Evolutionary conservation across 805 yeast genomes (phyloP), one percentile per base, ranked within the genome.

Genomic region (Kazachstania bromeliacearum): DNA sequence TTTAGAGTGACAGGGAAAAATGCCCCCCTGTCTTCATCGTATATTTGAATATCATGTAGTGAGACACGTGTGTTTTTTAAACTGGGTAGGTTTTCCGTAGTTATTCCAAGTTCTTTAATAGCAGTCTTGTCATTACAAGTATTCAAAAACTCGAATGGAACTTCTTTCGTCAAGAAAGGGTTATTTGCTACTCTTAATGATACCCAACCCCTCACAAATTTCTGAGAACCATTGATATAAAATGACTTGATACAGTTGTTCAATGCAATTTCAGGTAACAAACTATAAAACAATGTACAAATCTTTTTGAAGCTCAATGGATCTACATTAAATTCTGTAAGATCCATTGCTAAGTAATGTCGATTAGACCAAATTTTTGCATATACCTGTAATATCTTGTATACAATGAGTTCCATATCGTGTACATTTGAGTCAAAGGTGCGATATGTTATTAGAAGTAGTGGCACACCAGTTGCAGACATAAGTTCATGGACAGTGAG

Each of bases 291-390:
- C 3, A 71, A 17, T 0, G 45, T 38, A 12, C 39, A 34, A 2
- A 53, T 21, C 25, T 43, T 50, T 19, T 40, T 43, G 9, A 44
- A 45, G 4, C 37, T 44, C 4, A 16, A 27, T 5, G 31, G 29
- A 2, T 24, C 29, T 5, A 59, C 54, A 16, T 60, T 50, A 50
- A 67, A 75, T 7, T 75, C 77, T 0, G 94, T 79, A 43, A 81
- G 73, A 53, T 85, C 94, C 41, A 73, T 45, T 5, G 82, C 70
- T 34, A 76, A 38, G 40, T 74, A 71, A 50, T 68, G 82, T 37
- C 72, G 73, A 25, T 71, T 66, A 15, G 77, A 75, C 85, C 89
- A 79, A 15, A 82, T 64, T 49, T 77, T 80, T 34, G 79, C 69
- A n/a, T 77, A 70, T 5, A 73, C 67, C 45, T 79, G 84, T 35